Evolutionary conservation across 768 basidiomycete genomes (phyloP).

Genomic region (Phylloporus rhodoxanthus): DNA sequence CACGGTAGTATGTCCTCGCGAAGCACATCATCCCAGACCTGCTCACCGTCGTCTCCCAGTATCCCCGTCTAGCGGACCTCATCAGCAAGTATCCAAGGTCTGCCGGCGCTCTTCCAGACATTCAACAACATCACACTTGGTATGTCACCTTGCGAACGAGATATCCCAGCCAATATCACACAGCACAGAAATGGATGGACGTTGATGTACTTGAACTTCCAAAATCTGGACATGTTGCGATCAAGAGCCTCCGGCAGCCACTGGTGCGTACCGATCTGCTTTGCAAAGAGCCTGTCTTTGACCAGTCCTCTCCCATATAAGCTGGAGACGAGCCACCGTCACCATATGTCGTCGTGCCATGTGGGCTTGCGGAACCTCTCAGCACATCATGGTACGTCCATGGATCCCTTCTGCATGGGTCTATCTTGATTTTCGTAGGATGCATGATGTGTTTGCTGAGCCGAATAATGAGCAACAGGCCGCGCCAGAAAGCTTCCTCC

Average conservation of each 20-base stretch:
- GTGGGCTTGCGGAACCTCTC: conserved; percentile 58
- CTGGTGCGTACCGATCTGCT: conserved; percentile 33
- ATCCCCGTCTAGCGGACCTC: conserved; percentile 41
- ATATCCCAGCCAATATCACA: neutral
- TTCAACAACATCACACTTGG: conserved; percentile 70
- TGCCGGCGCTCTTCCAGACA: conserved; percentile 63
- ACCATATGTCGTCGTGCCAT: conserved; percentile 49
- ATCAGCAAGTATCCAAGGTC: conserved; percentile 56
- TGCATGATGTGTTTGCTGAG: conserved; percentile 50
- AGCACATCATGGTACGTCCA: conserved; percentile 53
- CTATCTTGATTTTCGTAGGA: conserved; percentile 34
- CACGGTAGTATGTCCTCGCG: conserved; percentile 3
- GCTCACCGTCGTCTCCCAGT: conserved; percentile 30
- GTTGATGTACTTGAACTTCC: conserved; percentile 58
- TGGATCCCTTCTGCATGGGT: no score
- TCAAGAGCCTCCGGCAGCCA: conserved; percentile 52
- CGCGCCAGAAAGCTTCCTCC: conserved; percentile 44
- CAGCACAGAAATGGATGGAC: conserved; percentile 71
- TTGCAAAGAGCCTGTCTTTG: neutral
- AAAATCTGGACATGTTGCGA: conserved; percentile 47
- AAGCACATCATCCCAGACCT: neutral
- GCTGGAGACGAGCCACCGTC: conserved; percentile 34
- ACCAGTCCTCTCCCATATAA: conserved; percentile 23
- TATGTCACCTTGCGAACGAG: conserved; percentile 21
- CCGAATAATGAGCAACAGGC: conserved; percentile 28